Conservation (phyloP, 257 asterid genomes). For the Solanum bulbocastanum region DNA sequence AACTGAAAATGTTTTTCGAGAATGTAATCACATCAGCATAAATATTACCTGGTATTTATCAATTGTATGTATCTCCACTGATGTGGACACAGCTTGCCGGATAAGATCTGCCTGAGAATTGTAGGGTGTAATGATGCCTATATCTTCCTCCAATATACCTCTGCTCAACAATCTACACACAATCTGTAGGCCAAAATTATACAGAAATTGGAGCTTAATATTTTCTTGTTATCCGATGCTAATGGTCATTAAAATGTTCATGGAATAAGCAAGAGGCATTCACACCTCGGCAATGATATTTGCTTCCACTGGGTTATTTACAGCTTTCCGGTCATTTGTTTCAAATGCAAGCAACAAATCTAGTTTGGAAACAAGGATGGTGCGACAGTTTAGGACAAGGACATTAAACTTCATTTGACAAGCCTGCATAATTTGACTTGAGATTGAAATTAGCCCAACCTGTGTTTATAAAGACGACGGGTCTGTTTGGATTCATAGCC, state of each 20-base stretch:
- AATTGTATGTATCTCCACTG: constrained; percentile 87
- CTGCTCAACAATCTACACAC: constrained; percentile 36
- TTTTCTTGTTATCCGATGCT: neutral
- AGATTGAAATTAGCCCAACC: constrained; percentile 28
- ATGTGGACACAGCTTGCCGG: constrained; percentile 42
- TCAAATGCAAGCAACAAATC: constrained; percentile 81
- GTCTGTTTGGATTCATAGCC: constrained; percentile 69
- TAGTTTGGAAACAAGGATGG: constrained; percentile 10
- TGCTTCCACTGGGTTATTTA: constrained; percentile 80
- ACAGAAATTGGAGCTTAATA: neutral
- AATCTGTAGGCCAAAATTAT: constrained; percentile 25
- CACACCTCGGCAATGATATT: constrained; percentile 64
- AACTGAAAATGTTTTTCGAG: neutral
- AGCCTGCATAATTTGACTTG: constrained; percentile 1
- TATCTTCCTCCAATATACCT: constrained; percentile 62
- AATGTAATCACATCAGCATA: neutral
- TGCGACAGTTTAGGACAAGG: neutral
- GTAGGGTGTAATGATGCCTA: constrained; percentile 92
- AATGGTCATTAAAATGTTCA: neutral
- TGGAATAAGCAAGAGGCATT: neutral
- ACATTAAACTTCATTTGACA: neutral
- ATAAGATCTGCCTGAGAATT: constrained; percentile 81
- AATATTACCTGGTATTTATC: constrained; percentile 90
- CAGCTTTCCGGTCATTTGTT: constrained; percentile 42
- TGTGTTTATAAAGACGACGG: constrained; percentile 81